A percentile compares a stretch with the other conserved stretches of the same genome.
Conservation (phyloP, 306 rosid species). For the Cicer yamashitae region DNA sequence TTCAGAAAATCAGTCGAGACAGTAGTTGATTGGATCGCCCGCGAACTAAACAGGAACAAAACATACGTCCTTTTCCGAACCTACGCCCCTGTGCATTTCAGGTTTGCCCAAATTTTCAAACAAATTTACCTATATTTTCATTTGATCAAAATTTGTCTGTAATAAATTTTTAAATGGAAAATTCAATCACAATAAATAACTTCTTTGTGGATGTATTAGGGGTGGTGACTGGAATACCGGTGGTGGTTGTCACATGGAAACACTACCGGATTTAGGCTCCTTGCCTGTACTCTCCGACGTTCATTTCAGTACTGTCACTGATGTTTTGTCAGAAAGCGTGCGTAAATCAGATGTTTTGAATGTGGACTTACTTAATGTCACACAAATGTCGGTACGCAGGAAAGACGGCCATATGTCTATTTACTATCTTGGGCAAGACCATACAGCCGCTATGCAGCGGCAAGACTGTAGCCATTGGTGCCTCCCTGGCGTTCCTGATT, state of each 20-base stretch:
- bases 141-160: constrained; percentile 37
- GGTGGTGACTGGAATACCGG: constrained; percentile 91
- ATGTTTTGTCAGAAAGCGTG: constrained; percentile 55
- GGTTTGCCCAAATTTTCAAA: constrained; percentile 56
- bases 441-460: constrained; percentile 57
- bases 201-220: constrained; percentile 51
- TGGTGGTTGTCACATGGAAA: constrained; percentile 85
- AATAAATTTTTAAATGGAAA: constrained; percentile 16
- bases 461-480: constrained; percentile 99
- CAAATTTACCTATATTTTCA: background rate
- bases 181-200: constrained; percentile 9
- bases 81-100: constrained; percentile 89
- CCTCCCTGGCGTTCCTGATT: constrained; percentile 93
- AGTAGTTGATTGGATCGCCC: constrained; percentile 63
- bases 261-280: constrained; percentile 68
- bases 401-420: constrained; percentile 88
- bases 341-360: constrained; percentile 52
- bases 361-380: constrained; percentile 68
- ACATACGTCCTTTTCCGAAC: constrained; percentile 83
- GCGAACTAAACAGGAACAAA: constrained; percentile 70
- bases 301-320: constrained; percentile 52
- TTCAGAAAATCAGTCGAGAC: constrained; percentile 73
- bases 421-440: constrained; percentile 60
- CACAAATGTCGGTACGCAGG: constrained; percentile 72
- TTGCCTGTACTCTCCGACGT: constrained; percentile 46